Base-by-base conservation (phyloP, 2,329 filamentous ascomycete genomes). In the Pseudogymnoascus sp. region DNA sequence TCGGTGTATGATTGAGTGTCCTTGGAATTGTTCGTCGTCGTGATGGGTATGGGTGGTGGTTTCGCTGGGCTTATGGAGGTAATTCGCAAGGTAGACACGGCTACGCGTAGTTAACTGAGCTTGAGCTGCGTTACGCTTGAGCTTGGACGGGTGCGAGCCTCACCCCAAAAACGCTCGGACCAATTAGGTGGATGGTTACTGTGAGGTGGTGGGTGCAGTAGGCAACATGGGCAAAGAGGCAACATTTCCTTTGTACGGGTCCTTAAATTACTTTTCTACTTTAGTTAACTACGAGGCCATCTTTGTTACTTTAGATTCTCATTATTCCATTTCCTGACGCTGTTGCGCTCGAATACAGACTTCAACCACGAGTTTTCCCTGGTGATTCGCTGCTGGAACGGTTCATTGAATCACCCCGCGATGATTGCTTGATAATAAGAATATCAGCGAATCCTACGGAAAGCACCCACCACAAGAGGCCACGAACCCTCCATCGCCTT, bases 81-180 rank as follows among this genome's bases (percentile, higher is more conserved):
- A 29, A 60, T 53, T 63, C 40, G 65, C 65, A 67, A 72, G 70
- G 71, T 71, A 70, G 70, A 71, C 68, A 72, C 69, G 70, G 69
- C 70, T 69, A 42, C 59, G 59, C 59, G 59, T 60, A 60, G 38
- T 23, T 23, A 53, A 53, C 26, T 60, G 59, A 60, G 59, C 59
- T 60, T 26, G 59, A 60, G 59, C 59, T 60, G 35, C n/a, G 59
- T 10, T n/a, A 26, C 38, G 59, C 21, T 56, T 56, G 50, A 56
- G 50, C 50, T 56, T 56, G 50, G 50, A 33, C 50, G 26, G 26
- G 26, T 13, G 29, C 50, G 50, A 56, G 50, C 50, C 50, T 42
- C 59, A 60, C 35, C 35, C 21, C 59, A 26, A 60, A 42, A 40
- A 60, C 17, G 59, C 59, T 60, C 59, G 59, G 59, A 40, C 59